Evolutionary conservation across 2,329 filamentous ascomycete genomes (phyloP).

Genomic region (Alternaria sp.): DNA sequence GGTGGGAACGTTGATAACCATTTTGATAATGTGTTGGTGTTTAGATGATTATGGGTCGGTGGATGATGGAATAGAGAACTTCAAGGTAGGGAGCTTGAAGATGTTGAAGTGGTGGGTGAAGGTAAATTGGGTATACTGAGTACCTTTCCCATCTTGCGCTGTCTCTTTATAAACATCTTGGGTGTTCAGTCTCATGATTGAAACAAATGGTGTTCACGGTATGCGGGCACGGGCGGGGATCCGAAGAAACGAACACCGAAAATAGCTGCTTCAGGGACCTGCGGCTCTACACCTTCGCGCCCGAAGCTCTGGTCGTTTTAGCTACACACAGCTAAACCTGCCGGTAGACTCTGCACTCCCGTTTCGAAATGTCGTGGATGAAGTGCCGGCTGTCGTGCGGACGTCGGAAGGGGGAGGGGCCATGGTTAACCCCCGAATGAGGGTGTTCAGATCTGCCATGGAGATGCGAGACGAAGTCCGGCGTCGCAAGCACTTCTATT

Average conservation of each 20-base stretch:
- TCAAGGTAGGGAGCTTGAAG: neutral
- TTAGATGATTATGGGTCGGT: slow-evolving; percentile 15
- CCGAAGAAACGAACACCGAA: slow-evolving; percentile 30
- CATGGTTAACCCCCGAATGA: slow-evolving; percentile 20
- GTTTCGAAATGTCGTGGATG: slow-evolving; percentile 25
- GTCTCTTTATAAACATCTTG: slow-evolving; percentile 17
- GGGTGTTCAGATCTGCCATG: slow-evolving; percentile 11
- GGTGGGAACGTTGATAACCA: slow-evolving; percentile 54
- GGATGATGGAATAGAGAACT: slow-evolving; percentile 7
- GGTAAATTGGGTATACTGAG: slow-evolving; percentile 14
- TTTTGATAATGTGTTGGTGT: slow-evolving; percentile 25
- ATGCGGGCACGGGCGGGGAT: slow-evolving; percentile 31
- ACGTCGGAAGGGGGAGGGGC: slow-evolving; percentile 40
- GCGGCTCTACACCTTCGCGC: slow-evolving; percentile 31
- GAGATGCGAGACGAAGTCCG: slow-evolving; percentile 19
- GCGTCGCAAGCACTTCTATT: neutral
- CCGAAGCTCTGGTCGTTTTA: slow-evolving; percentile 21
- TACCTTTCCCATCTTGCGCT: neutral
- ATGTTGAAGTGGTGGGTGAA: neutral
- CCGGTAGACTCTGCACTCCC: slow-evolving; percentile 12
- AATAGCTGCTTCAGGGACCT: slow-evolving; percentile 25
- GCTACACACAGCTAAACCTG: slow-evolving; percentile 17
- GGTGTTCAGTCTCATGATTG: slow-evolving; percentile 12
- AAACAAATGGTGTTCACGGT: slow-evolving; percentile 16
- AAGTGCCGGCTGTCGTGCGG: slow-evolving; percentile 27